Percentiles rank a stretch among this genome's conserved stretches.
Conservation (phyloP, 1,284 basidiomycete genomes). For the Naganishia albida region DNA sequence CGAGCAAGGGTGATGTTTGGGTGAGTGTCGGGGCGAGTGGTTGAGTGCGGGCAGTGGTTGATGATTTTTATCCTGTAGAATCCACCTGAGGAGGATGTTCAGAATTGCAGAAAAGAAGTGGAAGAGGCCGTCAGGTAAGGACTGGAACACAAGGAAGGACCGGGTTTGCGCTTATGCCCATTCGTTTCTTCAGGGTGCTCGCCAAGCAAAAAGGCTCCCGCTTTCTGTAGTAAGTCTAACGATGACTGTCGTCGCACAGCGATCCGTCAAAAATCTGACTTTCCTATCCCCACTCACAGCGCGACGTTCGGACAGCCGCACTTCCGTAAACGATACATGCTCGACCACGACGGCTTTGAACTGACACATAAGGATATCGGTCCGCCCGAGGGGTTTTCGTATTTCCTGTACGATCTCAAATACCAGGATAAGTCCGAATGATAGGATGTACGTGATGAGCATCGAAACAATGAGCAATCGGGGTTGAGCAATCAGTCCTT, state of each 20-base stretch:
- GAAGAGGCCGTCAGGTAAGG: conserved; percentile 73
- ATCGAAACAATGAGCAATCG: neutral
- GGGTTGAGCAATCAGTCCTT: too few species aligned
- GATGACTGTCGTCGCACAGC: neutral
- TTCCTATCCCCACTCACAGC: conserved; percentile 37
- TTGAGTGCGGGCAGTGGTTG: neutral
- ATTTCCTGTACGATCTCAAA: conserved; percentile 70
- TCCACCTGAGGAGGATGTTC: conserved; percentile 72
- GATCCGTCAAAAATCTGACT: neutral
- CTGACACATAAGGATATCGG: conserved; percentile 45
- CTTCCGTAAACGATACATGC: conserved; percentile 71
- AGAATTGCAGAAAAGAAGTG: conserved; percentile 76
- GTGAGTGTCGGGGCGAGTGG: conserved; percentile 55
- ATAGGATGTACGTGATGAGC: neutral
- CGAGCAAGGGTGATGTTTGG: conserved; percentile 84
- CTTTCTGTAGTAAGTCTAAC: conserved; percentile 65
- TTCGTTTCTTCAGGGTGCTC: conserved; percentile 62
- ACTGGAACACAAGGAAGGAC: neutral
- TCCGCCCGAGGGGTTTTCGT: conserved; percentile 73
- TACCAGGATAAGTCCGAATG: conserved; percentile 10
- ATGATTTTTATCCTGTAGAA: conserved; percentile 59
- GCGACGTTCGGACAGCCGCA: conserved; percentile 90
- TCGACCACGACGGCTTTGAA: conserved; percentile 55
- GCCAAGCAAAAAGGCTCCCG: conserved; percentile 60
- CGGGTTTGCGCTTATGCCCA: neutral